Conservation (phyloP, 345 rosid species). For the Pelargonium nanum region DNA sequence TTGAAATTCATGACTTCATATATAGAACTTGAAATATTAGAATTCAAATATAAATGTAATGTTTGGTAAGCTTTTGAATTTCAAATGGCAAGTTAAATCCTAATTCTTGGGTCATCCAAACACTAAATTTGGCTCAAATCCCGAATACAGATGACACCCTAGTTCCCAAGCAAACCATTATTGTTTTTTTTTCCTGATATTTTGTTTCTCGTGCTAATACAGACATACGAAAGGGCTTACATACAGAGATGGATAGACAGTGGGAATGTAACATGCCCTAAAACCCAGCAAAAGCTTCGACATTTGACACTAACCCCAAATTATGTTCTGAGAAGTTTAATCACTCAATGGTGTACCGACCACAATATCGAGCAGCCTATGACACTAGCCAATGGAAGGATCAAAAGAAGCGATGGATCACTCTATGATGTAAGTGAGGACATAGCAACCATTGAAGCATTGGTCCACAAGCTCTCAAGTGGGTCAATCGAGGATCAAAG, state of each 20-base stretch:
- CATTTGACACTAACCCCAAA: constrained; percentile 76
- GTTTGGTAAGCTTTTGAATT: too few species aligned
- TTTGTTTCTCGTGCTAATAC: constrained; percentile 20
- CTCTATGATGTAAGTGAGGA: constrained; percentile 55
- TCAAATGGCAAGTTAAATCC: too few species aligned
- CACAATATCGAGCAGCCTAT: constrained; percentile 73
- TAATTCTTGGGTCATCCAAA: too few species aligned
- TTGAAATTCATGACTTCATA: too few species aligned
- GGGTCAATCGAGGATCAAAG: constrained; percentile 40
- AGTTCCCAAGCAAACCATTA: too few species aligned
- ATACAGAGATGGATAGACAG: constrained; percentile 95
- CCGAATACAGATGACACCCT: too few species aligned
- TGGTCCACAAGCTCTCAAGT: constrained; percentile 61
- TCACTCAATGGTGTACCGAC: constrained; percentile 64
- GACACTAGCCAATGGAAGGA: constrained; percentile 44
- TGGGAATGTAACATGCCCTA: constrained; percentile 81
- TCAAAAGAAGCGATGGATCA: constrained; percentile 54
- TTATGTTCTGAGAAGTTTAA: constrained; percentile 74
- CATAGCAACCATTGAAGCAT: constrained; percentile 53
- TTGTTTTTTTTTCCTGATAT: not conserved
- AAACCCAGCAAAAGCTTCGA: constrained; percentile 87
- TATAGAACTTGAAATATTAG: too few species aligned
- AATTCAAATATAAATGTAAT: too few species aligned
- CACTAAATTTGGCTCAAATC: too few species aligned
- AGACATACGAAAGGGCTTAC: constrained; percentile 94